Conservation (phyloP, 345 rosid genomes). For the Salix brachista region DNA sequence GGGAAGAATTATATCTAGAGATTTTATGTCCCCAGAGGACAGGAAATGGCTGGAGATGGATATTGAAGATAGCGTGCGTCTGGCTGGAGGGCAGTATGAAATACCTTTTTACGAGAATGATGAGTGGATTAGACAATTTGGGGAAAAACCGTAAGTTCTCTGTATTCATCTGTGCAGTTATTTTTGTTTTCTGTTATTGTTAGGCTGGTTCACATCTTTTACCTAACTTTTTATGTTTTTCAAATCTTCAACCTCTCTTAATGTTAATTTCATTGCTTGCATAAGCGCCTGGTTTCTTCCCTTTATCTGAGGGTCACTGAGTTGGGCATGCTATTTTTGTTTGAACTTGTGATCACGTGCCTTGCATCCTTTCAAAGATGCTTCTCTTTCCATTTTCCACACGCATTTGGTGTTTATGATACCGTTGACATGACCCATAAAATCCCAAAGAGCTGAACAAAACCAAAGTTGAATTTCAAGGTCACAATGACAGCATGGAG, state of each 20-base stretch:
- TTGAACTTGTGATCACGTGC: too few relatives aligned
- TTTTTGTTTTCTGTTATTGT: too few relatives aligned
- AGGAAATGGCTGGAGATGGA: conserved; percentile 92
- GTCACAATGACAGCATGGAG: too few relatives aligned
- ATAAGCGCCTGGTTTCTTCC: too few relatives aligned
- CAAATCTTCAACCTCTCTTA: neutral
- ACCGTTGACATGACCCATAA: too few relatives aligned
- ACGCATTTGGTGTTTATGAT: too few relatives aligned
- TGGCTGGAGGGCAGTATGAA: conserved; percentile 46
- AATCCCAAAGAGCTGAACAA: too few relatives aligned
- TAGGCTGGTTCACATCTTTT: neutral
- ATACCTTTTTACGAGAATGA: conserved; percentile 73
- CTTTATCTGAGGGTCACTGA: too few relatives aligned
- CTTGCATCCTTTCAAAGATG: too few relatives aligned
- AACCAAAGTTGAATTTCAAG: too few relatives aligned
- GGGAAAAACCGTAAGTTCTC: conserved; percentile 73
- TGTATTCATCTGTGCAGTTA: neutral
- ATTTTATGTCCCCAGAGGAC: conserved; percentile 84
- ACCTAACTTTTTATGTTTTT: neutral
- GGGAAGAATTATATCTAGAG: conserved; percentile 69
- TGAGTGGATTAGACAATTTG: conserved; percentile 69
- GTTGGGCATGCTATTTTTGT: too few relatives aligned
- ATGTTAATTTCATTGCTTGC: neutral
- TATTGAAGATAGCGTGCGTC: conserved; percentile 65
- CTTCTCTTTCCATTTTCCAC: too few relatives aligned